Evolutionary conservation across 2,329 filamentous ascomycete genomes (phyloP).

Genomic region (Colletotrichum truncatum): DNA sequence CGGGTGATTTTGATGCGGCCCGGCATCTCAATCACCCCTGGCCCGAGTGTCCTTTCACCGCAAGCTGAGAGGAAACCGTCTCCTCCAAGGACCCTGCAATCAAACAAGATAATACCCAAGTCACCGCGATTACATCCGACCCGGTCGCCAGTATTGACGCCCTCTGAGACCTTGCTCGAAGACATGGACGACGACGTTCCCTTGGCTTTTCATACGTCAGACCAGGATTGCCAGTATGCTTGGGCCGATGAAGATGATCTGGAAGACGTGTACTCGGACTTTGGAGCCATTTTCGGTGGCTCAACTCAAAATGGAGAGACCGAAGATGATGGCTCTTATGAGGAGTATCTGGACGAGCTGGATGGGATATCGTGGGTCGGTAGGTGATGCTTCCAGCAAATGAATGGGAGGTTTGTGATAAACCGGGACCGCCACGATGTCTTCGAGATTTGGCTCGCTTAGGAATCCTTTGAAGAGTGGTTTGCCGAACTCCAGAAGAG

Average conservation of each 20-base stretch:
- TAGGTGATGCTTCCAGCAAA: too few species aligned
- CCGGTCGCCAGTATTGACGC: slow-evolving; percentile 39
- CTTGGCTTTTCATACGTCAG: slow-evolving; percentile 57
- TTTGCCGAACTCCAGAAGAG: too few species aligned
- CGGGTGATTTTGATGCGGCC: slow-evolving; percentile 19
- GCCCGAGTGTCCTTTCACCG: background rate
- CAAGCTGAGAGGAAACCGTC: background rate
- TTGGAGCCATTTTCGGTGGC: slow-evolving; percentile 59
- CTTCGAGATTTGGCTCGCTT: too few species aligned
- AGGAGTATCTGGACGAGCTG: slow-evolving; percentile 65
- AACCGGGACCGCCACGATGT: too few species aligned
- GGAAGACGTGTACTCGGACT: slow-evolving; percentile 65
- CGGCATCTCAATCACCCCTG: background rate
- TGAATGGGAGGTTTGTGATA: too few species aligned
- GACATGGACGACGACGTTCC: slow-evolving; percentile 54
- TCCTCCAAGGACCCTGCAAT: background rate
- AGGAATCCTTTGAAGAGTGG: too few species aligned
- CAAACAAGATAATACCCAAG: background rate
- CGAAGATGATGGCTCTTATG: slow-evolving; percentile 55
- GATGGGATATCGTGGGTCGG: slow-evolving; percentile 61
- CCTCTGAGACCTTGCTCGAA: slow-evolving; percentile 36
- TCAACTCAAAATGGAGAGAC: slow-evolving; percentile 34
- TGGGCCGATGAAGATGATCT: slow-evolving; percentile 51
- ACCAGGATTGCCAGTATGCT: slow-evolving; percentile 55
- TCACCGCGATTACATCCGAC: slow-evolving; percentile 7